Conservation (phyloP, 2,329 filamentous ascomycete genomes). For the Didymella exigua region DNA sequence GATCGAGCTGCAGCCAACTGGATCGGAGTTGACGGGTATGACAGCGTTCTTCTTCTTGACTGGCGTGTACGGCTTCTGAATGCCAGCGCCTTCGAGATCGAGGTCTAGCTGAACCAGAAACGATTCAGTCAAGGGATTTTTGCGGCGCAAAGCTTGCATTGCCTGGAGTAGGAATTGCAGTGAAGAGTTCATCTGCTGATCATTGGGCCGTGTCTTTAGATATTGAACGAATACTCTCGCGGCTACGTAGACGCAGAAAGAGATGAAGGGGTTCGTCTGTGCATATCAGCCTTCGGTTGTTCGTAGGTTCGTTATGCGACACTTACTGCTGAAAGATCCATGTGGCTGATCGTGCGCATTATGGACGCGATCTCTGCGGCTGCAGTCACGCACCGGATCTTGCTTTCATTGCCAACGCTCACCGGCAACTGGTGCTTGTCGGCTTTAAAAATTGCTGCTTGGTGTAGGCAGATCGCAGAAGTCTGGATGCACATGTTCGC, state of each 20-base stretch:
- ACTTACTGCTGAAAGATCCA: constrained; percentile 80
- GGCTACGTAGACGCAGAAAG: constrained; percentile 95
- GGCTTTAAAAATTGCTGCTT: constrained; percentile 96
- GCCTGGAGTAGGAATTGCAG: constrained; percentile 89
- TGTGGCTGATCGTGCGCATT: constrained; percentile 92
- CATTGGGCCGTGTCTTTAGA: constrained; percentile 89
- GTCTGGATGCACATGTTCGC: constrained; percentile 97
- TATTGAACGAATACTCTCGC: constrained; percentile 95
- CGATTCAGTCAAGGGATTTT: constrained; percentile 90
- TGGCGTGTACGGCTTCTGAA: constrained; percentile 57
- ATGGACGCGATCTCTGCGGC: constrained; percentile 93
- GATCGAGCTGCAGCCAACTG: constrained; percentile 39
- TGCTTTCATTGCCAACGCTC: constrained; percentile 84
- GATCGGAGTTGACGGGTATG: constrained; percentile 34
- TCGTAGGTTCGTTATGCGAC: background rate
- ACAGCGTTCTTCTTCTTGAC: constrained; percentile 18
- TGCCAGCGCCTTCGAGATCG: constrained; percentile 77
- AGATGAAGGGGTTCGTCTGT: constrained; percentile 93
- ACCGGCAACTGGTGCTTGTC: constrained; percentile 82
- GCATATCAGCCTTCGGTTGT: constrained; percentile 23
- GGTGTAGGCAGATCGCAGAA: constrained; percentile 95
- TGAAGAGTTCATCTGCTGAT: constrained; percentile 76
- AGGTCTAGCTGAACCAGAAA: constrained; percentile 93
- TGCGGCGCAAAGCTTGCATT: constrained; percentile 85
- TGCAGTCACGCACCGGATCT: constrained; percentile 88